Conservation (phyloP, 2,329 filamentous ascomycete species). For the Periconia sp. region DNA sequence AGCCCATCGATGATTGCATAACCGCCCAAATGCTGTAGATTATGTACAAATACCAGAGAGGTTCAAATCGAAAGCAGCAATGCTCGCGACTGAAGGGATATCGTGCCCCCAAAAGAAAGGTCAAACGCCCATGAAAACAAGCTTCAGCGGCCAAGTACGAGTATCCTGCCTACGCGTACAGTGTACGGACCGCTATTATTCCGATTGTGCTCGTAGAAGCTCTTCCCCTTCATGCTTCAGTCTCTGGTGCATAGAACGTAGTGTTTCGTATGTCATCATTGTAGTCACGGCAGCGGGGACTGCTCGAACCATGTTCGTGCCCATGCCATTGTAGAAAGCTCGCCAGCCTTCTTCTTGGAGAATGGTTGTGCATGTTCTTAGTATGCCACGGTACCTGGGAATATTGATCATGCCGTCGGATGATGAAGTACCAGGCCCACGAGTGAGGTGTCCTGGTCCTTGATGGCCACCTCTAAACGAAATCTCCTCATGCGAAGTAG, state of each 20-base stretch:
- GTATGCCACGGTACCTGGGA: conserved; percentile 74
- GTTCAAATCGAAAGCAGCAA: conserved; percentile 12
- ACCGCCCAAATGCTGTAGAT: conserved; percentile 14
- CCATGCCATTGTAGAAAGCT: conserved; percentile 96
- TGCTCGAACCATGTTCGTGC: conserved; percentile 95
- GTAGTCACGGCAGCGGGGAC: conserved; percentile 96
- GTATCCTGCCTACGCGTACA: too few species aligned
- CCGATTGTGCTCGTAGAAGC: too few species aligned
- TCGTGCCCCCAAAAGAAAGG: conserved; percentile 21
- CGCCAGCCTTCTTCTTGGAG: conserved; percentile 91
- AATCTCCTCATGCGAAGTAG: conserved; percentile 56
- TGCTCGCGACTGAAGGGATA: conserved; percentile 22
- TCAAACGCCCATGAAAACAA: conserved; percentile 4
- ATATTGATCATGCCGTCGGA: conserved; percentile 64
- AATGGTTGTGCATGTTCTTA: conserved; percentile 84
- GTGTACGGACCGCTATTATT: too few species aligned
- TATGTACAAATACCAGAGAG: conserved; percentile 20
- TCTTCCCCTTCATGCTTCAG: conserved; percentile 57
- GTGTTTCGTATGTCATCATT: conserved; percentile 93
- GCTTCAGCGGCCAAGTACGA: too few species aligned
- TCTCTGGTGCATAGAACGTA: conserved; percentile 59
- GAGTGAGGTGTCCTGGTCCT: conserved; percentile 48
- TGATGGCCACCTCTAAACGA: conserved; percentile 49
- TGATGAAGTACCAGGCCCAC: conserved; percentile 53
- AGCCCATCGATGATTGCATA: too few species aligned